phyloP scores from a whole-genome alignment of 495 filamentous ascomycete species.

The Massariosphaeria phaeospora region DNA sequence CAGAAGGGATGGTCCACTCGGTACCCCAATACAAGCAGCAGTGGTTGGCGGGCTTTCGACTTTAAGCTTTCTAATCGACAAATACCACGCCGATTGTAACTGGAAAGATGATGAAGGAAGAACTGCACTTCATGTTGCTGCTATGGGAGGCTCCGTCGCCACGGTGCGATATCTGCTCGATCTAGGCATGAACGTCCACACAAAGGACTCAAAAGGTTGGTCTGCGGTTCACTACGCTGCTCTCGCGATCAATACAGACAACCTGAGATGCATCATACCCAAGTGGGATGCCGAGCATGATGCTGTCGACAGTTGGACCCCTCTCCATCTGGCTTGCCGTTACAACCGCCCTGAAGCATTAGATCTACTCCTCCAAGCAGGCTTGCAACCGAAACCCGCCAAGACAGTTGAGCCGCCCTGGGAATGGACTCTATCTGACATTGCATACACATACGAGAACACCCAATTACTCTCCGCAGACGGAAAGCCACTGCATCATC shows the following conservation, averaged over 20 bases:
- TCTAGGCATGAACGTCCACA: background rate
- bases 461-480: background rate
- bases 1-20: background rate
- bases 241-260: background rate
- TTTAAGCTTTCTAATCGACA: background rate
- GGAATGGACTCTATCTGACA: conserved; percentile 13
- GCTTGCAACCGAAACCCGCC: background rate
- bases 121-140: conserved; percentile 5
- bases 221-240: conserved; percentile 11
- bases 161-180: background rate
- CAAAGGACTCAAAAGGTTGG: conserved; percentile 7
- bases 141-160: background rate
- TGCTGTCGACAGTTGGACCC: background rate
- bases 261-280: background rate
- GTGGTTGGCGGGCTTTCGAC: background rate
- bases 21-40: background rate
- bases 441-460: background rate
- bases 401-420: background rate
- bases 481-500: background rate
- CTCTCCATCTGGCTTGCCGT: conserved; percentile 12
- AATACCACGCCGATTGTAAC: background rate
- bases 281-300: background rate
- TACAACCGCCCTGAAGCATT: background rate
- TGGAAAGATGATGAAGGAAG: background rate
- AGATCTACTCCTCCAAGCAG: background rate